These are phyloP conservation scores for Davidsoniella eucalypti DNA, from an alignment of 2,329 filamentous ascomycete genomes.

Conservation along the genomic window DNA sequence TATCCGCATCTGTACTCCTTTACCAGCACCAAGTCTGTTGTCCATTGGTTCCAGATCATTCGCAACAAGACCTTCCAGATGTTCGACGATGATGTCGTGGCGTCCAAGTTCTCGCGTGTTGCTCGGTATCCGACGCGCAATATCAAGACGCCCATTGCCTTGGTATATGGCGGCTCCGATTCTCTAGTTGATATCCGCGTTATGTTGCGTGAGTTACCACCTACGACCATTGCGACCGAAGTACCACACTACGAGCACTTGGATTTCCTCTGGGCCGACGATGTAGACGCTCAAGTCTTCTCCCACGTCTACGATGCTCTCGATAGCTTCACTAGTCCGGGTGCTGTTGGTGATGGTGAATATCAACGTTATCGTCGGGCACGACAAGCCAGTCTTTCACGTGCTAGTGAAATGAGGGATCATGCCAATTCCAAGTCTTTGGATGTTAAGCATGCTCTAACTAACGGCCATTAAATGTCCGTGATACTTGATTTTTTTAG, in stretches of 20 bases:
- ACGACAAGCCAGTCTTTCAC: slow-evolving; percentile 30
- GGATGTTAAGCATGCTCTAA: background rate
- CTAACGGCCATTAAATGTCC: background rate
- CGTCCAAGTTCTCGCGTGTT: slow-evolving; percentile 82
- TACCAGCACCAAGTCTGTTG: slow-evolving; percentile 89
- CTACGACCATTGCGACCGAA: slow-evolving; percentile 68
- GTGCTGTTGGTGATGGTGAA: slow-evolving; percentile 38
- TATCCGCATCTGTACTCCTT: slow-evolving; percentile 95
- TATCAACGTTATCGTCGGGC: slow-evolving; percentile 40
- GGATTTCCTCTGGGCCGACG: slow-evolving; percentile 85
- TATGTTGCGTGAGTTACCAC: slow-evolving; percentile 79
- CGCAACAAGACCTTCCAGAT: slow-evolving; percentile 93
- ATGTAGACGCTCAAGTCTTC: slow-evolving; percentile 73
- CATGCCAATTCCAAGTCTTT: background rate
- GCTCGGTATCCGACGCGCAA: slow-evolving; percentile 93
- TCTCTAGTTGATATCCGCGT: slow-evolving; percentile 84
- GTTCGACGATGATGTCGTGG: slow-evolving; percentile 86
- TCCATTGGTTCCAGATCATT: slow-evolving; percentile 99
- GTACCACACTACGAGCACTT: slow-evolving; percentile 92
- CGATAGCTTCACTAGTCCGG: slow-evolving; percentile 47
- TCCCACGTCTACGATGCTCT: slow-evolving; percentile 82
- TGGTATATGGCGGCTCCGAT: slow-evolving; percentile 87
- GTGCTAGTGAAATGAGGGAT: slow-evolving; percentile 6
- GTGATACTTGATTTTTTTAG: too few relatives aligned
- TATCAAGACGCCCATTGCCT: slow-evolving; percentile 85